These are phyloP conservation scores for Hygrophorus russula DNA, from an alignment of 768 basidiomycete genomes.

Conservation along the genomic window DNA sequence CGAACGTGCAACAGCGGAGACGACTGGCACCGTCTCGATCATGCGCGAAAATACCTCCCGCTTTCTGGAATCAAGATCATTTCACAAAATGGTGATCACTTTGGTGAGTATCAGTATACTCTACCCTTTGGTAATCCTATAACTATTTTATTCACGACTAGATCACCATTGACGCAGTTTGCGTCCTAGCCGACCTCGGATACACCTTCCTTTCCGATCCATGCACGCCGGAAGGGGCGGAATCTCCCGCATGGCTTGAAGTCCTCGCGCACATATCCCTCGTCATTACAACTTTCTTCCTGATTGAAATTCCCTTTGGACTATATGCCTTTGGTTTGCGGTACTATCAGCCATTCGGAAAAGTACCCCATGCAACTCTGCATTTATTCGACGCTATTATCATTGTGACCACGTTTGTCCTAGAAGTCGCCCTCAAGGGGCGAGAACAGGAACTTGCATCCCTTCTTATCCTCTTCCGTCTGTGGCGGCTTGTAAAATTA, in stretches of 20 bases:
- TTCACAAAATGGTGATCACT: constrained; percentile 48
- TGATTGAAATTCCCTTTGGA: constrained; percentile 65
- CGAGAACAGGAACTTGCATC: constrained; percentile 59
- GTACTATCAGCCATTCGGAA: constrained; percentile 53
- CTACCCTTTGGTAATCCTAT: not conserved
- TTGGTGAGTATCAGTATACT: constrained; percentile 31
- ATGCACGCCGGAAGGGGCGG: constrained; percentile 34
- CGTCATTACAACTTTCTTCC: constrained; percentile 58
- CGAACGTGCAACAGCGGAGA: no score
- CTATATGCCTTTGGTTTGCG: constrained; percentile 54
- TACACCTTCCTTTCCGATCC: constrained; percentile 51
- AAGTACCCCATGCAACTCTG: constrained; percentile 41
- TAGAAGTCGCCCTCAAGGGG: constrained; percentile 62
- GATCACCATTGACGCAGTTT: constrained; percentile 55
- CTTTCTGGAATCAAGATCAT: constrained; percentile 37
- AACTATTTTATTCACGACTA: constrained; percentile 9
- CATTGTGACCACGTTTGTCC: constrained; percentile 60
- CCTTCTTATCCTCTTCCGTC: constrained; percentile 59
- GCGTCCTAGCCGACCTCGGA: constrained; percentile 62
- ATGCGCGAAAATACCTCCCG: constrained; percentile 26
- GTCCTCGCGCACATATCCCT: constrained; percentile 53
- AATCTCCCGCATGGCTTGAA: constrained; percentile 50
- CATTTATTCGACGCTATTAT: constrained; percentile 68
- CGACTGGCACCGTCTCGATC: not conserved
- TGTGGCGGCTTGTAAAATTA: constrained; percentile 75